Evolutionary conservation across 495 filamentous ascomycete genomes (phyloP).

Genomic region (Podospora pseudocomata): DNA sequence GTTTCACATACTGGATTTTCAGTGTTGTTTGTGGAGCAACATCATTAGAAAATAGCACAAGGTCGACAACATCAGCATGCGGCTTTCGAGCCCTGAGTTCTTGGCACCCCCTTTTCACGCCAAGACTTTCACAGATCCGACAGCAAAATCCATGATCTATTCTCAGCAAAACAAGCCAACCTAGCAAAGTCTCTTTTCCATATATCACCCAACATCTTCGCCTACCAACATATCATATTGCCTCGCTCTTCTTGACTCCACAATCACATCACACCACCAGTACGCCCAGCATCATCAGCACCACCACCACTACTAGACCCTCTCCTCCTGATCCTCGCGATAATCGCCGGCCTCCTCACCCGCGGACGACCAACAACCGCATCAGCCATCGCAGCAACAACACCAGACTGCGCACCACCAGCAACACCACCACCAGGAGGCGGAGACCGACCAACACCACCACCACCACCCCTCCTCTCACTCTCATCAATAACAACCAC

Average conservation of each 20-base stretch:
- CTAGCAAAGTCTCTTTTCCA: background rate
- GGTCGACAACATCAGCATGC: background rate
- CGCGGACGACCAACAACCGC: too few species aligned
- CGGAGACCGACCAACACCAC: too few species aligned
- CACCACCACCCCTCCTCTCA: too few species aligned
- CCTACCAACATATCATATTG: background rate
- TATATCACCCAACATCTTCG: background rate
- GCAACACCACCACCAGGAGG: too few species aligned
- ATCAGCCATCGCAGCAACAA: too few species aligned
- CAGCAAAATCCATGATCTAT: background rate
- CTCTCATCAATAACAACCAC: too few species aligned
- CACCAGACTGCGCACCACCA: too few species aligned
- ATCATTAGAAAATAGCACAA: background rate
- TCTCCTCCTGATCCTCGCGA: too few species aligned
- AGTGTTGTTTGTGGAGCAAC: background rate
- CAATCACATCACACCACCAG: background rate
- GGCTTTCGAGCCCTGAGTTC: background rate
- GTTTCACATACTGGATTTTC: background rate
- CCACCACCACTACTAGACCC: too few species aligned
- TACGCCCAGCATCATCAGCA: background rate
- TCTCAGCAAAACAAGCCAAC: background rate
- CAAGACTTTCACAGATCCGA: background rate
- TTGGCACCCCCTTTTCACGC: background rate
- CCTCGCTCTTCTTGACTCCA: background rate
- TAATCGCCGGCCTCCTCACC: too few species aligned